phyloP scores from a whole-genome alignment of 495 filamentous ascomycete genomes.

The Xylaria longipes region DNA sequence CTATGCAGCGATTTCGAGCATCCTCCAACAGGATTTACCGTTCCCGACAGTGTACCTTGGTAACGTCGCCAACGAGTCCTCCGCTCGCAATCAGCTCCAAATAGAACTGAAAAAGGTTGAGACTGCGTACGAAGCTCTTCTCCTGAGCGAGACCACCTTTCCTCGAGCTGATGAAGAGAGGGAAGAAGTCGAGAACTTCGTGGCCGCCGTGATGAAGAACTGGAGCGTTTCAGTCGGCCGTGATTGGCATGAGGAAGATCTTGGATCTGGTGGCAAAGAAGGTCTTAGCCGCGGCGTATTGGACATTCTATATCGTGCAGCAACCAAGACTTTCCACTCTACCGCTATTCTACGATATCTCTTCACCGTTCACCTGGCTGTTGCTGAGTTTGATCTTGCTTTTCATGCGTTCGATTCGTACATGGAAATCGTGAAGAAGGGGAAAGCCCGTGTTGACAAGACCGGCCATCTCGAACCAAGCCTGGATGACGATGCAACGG shows the following conservation, averaged over 20 bases:
- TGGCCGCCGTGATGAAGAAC: slow-evolving; percentile 78
- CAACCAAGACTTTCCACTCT: slow-evolving; percentile 93
- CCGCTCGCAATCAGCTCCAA: slow-evolving; percentile 67
- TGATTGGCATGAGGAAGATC: slow-evolving; percentile 76
- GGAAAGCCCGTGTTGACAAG: slow-evolving; percentile 80
- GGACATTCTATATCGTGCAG: slow-evolving; percentile 85
- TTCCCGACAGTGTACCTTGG: slow-evolving; percentile 54
- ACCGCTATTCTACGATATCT: slow-evolving; percentile 84
- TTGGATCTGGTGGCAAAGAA: slow-evolving; percentile 79
- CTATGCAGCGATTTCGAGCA: slow-evolving; percentile 73
- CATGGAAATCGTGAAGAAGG: slow-evolving; percentile 80
- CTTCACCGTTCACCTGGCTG: slow-evolving; percentile 82
- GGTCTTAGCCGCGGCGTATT: slow-evolving; percentile 73
- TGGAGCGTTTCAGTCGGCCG: slow-evolving; percentile 81
- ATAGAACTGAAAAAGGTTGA: slow-evolving; percentile 79
- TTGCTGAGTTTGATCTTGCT: slow-evolving; percentile 89
- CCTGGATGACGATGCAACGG: slow-evolving; percentile 76
- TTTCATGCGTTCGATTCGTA: slow-evolving; percentile 89
- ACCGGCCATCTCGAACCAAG: slow-evolving; percentile 72
- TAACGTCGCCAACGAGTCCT: slow-evolving; percentile 48
- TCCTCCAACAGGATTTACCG: slow-evolving; percentile 60
- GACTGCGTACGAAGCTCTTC: slow-evolving; percentile 70
- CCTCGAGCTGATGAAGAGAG: slow-evolving; percentile 80
- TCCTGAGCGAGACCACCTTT: slow-evolving; percentile 78
- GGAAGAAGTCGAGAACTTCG: slow-evolving; percentile 79